Evolutionary conservation across 2,329 filamentous ascomycete species (phyloP).

Genomic region (Sporothrix dimorphospora): DNA sequence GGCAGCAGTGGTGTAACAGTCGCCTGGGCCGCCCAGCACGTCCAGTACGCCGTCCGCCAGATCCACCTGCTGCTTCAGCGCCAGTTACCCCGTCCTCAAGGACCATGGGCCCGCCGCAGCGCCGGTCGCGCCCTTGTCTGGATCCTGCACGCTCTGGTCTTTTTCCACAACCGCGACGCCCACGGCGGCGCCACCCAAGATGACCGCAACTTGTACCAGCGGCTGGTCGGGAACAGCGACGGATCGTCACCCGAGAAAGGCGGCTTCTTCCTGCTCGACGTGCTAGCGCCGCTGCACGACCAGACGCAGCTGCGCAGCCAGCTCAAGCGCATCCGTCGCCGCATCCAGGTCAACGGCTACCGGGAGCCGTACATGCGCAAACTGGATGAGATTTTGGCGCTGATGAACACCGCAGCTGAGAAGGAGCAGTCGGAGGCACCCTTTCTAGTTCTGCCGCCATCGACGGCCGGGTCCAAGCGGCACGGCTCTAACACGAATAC

Average conservation of each 20-base stretch:
- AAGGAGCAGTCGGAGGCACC: neutral
- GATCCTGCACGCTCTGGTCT: slow-evolving; percentile 51
- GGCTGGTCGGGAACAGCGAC: slow-evolving; percentile 51
- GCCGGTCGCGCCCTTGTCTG: slow-evolving; percentile 54
- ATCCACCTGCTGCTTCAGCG: slow-evolving; percentile 47
- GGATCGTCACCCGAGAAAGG: slow-evolving; percentile 38
- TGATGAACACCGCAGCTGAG: slow-evolving; percentile 26
- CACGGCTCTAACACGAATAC: slow-evolving; percentile 12
- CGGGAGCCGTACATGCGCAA: slow-evolving; percentile 31
- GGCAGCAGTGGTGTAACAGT: slow-evolving; percentile 41
- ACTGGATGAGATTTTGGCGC: slow-evolving; percentile 29
- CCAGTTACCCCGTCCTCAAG: slow-evolving; percentile 42
- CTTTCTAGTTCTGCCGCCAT: neutral
- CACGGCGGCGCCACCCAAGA: slow-evolving; percentile 38
- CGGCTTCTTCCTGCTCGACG: slow-evolving; percentile 48
- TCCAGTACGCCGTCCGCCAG: slow-evolving; percentile 48
- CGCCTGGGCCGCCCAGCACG: slow-evolving; percentile 54
- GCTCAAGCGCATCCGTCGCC: slow-evolving; percentile 40
- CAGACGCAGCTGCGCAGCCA: slow-evolving; percentile 49
- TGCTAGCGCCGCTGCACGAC: slow-evolving; percentile 49
- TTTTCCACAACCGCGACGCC: slow-evolving; percentile 45
- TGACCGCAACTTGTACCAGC: slow-evolving; percentile 53
- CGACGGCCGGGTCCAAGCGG: slow-evolving; percentile 25
- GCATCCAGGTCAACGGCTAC: slow-evolving; percentile 34
- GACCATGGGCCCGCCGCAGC: slow-evolving; percentile 46